Percentiles rank a stretch among this genome's conserved stretches.
These are phyloP conservation scores for Xylaria sp. DNA, from an alignment of 2,329 filamentous ascomycete species.

Conservation along the genomic window DNA sequence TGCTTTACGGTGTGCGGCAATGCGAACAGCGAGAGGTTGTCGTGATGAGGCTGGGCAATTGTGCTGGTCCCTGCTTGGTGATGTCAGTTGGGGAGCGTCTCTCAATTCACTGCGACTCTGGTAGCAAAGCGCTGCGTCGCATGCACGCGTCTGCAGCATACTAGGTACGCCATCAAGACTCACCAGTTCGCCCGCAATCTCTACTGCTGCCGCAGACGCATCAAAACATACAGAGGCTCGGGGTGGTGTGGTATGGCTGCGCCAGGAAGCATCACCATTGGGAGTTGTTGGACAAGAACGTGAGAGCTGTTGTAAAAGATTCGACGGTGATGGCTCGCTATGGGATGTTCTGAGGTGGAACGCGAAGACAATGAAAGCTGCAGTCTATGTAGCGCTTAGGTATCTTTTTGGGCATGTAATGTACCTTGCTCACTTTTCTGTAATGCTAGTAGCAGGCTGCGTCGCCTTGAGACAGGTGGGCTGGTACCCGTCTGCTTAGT, in stretches of 20 bases:
- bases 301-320: slow-evolving; percentile 18
- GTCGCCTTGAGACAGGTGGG: background rate
- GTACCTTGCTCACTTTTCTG: background rate
- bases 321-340: slow-evolving; percentile 21
- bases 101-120: slow-evolving; percentile 16
- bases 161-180: slow-evolving; percentile 10
- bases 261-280: slow-evolving; percentile 19
- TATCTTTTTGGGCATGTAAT: background rate
- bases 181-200: slow-evolving; percentile 22
- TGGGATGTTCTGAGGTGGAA: slow-evolving; percentile 16
- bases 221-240: slow-evolving; percentile 7
- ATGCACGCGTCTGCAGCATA: slow-evolving; percentile 29
- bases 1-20: background rate
- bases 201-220: background rate
- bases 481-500: background rate
- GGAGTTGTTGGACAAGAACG: slow-evolving; percentile 16
- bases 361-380: slow-evolving; percentile 36
- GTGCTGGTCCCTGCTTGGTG: slow-evolving; percentile 34
- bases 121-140: slow-evolving; percentile 23
- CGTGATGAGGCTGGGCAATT: slow-evolving; percentile 23
- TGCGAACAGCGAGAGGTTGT: background rate
- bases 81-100: slow-evolving; percentile 40
- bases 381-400: background rate
- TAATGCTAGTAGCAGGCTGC: background rate
- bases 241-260: slow-evolving; percentile 12